Evolutionary conservation across 768 basidiomycete genomes (phyloP).

Genomic region (Chalciporus chontae): DNA sequence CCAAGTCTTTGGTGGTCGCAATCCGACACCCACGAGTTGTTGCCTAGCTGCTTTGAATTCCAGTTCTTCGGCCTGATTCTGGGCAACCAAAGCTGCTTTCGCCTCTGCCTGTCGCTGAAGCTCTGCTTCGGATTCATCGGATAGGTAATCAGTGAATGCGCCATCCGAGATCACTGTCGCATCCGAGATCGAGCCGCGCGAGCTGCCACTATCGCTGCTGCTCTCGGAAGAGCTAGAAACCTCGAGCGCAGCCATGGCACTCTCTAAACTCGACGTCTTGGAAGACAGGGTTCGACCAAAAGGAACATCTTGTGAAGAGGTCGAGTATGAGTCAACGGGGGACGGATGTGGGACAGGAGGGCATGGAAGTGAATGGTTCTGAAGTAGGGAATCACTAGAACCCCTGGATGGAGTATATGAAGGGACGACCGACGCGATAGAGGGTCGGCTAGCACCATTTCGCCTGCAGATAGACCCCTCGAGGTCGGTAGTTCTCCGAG

Average conservation of each 20-base stretch:
- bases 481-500: constrained; percentile 56
- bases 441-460: constrained; percentile 45
- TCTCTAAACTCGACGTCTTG: constrained; percentile 35
- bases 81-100: constrained; percentile 72
- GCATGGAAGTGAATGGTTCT: constrained; percentile 21
- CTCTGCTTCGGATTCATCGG: constrained; percentile 91
- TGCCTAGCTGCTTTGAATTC: constrained; percentile 81
- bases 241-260: constrained; percentile 37
- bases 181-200: constrained; percentile 58
- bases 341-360: constrained; percentile 18
- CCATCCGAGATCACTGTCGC: constrained; percentile 83
- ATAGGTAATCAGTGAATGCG: constrained; percentile 85
- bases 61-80: constrained; percentile 73
- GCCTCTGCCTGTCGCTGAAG: constrained; percentile 83
- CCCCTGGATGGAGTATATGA: constrained; percentile 23
- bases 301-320: constrained; percentile 28
- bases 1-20: constrained; percentile 78
- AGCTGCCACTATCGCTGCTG: constrained; percentile 53
- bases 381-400: constrained; percentile 17
- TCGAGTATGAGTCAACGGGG: constrained; percentile 20
- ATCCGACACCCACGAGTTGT: constrained; percentile 69
- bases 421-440: constrained; percentile 39
- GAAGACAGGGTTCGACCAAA: constrained; percentile 33
- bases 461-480: constrained; percentile 46
- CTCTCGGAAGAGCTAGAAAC: constrained; percentile 49